phyloP scores from a whole-genome alignment of 805 yeast species.

The Lachancea sp. region DNA sequence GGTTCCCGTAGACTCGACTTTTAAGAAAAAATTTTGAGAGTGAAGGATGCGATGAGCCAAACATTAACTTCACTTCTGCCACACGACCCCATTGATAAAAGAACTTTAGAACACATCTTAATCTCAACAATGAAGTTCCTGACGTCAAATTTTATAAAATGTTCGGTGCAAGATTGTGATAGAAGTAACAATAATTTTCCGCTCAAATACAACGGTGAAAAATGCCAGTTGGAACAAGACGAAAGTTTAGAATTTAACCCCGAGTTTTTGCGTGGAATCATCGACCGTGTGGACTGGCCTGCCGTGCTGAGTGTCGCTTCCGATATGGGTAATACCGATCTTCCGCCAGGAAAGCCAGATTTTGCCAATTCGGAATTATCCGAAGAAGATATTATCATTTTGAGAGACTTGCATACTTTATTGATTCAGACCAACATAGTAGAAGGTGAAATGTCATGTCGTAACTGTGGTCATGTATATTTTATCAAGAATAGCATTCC shows the following conservation, averaged over 20 bases:
- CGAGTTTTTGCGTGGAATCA: conserved; percentile 66
- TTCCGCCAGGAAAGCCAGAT: conserved; percentile 61
- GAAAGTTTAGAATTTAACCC: conserved; percentile 73
- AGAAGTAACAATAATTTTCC: conserved; percentile 75
- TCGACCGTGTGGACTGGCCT: conserved; percentile 82
- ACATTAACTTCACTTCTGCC: no score
- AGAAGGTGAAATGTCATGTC: conserved; percentile 87
- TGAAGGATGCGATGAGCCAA: conserved; percentile 5
- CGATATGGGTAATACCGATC: conserved; percentile 59
- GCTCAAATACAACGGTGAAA: conserved; percentile 47
- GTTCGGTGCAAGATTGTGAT: conserved; percentile 81
- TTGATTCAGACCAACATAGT: conserved; percentile 78
- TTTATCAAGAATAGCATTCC: conserved; percentile 91
- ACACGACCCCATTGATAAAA: not conserved
- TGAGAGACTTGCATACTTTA: conserved; percentile 70
- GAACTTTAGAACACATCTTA: not conserved
- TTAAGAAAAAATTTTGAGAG: conserved; percentile 1
- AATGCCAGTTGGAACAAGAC: conserved; percentile 66
- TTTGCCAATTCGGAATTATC: conserved; percentile 33
- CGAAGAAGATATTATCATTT: conserved; percentile 39
- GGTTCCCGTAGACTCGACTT: no score
- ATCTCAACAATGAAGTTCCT: conserved; percentile 68
- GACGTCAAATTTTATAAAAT: conserved; percentile 93
- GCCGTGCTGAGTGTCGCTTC: conserved; percentile 73
- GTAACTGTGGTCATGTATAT: conserved; percentile 79